Percentiles rank a stretch among this genome's conserved stretches.
Conservation (phyloP, 2,329 filamentous ascomycete species). For the Cladophialophora immunda region DNA sequence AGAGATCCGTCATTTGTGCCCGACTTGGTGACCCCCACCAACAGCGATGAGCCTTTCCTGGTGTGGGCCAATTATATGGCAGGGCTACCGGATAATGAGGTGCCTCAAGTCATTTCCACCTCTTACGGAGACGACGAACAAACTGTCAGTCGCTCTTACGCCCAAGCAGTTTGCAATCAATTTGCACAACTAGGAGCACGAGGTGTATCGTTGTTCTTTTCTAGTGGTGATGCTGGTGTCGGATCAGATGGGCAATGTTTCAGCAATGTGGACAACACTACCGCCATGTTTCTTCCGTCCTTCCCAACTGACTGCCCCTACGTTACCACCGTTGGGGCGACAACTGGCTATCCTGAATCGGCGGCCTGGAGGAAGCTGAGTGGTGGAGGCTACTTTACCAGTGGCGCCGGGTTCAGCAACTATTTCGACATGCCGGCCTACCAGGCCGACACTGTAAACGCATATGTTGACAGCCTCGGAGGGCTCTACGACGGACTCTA, state of each 20-base stretch:
- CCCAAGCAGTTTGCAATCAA: constrained; percentile 66
- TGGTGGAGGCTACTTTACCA: constrained; percentile 48
- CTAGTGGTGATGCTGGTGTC: constrained; percentile 70
- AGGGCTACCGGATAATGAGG: constrained; percentile 46
- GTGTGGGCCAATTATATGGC: constrained; percentile 34
- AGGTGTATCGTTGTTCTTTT: constrained; percentile 72
- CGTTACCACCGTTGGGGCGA: constrained; percentile 68
- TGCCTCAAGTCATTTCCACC: constrained; percentile 70
- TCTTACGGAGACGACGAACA: constrained; percentile 75
- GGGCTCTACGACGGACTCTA: constrained; percentile 64
- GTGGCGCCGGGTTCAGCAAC: constrained; percentile 58
- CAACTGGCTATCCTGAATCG: constrained; percentile 59
- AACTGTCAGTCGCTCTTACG: constrained; percentile 68
- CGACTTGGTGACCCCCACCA: constrained; percentile 25
- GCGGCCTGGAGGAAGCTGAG: constrained; percentile 30
- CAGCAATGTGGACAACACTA: constrained; percentile 64
- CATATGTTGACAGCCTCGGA: constrained; percentile 53
- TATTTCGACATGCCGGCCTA: constrained; percentile 59
- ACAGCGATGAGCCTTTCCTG: constrained; percentile 36
- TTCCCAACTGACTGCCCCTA: constrained; percentile 70
- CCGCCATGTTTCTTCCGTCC: constrained; percentile 61
- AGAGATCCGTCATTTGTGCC: constrained; percentile 31
- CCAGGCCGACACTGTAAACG: constrained; percentile 55
- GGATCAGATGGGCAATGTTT: constrained; percentile 58
- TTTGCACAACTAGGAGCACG: constrained; percentile 72